These are phyloP conservation scores for Bifiguratus adelaidae DNA, from an alignment of 192 early-diverging fungal species.

Conservation along the genomic window DNA sequence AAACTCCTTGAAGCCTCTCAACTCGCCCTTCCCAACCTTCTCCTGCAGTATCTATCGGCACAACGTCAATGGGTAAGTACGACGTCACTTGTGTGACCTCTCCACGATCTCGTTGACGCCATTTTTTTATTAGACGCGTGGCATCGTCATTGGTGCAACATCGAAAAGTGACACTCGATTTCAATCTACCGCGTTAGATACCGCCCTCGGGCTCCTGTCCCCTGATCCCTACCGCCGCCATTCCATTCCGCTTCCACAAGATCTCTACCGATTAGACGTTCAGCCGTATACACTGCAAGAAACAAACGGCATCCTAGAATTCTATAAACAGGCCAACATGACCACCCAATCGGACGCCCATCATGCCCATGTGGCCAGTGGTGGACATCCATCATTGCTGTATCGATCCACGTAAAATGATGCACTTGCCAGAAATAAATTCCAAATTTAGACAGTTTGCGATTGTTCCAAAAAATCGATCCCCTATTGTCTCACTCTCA, in stretches of 20 bases:
- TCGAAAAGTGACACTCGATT: slow-evolving; percentile 21
- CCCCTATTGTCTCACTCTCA: too few species aligned
- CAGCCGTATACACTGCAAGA: slow-evolving; percentile 24
- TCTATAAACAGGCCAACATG: slow-evolving; percentile 27
- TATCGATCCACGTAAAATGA: too few species aligned
- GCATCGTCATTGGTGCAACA: slow-evolving; percentile 26
- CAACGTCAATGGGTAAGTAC: slow-evolving; percentile 22
- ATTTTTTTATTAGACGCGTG: not conserved
- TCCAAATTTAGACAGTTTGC: too few species aligned
- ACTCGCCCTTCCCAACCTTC: slow-evolving; percentile 25
- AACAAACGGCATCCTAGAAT: slow-evolving; percentile 32
- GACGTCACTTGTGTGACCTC: too few species aligned
- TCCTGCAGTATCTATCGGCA: slow-evolving; percentile 37
- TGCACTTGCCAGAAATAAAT: too few species aligned
- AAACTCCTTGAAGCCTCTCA: slow-evolving; percentile 23
- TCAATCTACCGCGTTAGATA: slow-evolving; percentile 21
- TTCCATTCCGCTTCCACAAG: slow-evolving; percentile 19
- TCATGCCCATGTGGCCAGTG: too few species aligned
- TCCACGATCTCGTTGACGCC: not conserved
- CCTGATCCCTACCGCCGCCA: slow-evolving; percentile 12
- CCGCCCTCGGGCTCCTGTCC: slow-evolving; percentile 19
- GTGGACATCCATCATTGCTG: too few species aligned
- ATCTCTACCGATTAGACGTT: slow-evolving; percentile 20
- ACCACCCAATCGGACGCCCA: too few species aligned
- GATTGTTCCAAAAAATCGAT: too few species aligned